phyloP scores from a whole-genome alignment of 2,329 filamentous ascomycete species.

The Colletotrichum theobromicola region DNA sequence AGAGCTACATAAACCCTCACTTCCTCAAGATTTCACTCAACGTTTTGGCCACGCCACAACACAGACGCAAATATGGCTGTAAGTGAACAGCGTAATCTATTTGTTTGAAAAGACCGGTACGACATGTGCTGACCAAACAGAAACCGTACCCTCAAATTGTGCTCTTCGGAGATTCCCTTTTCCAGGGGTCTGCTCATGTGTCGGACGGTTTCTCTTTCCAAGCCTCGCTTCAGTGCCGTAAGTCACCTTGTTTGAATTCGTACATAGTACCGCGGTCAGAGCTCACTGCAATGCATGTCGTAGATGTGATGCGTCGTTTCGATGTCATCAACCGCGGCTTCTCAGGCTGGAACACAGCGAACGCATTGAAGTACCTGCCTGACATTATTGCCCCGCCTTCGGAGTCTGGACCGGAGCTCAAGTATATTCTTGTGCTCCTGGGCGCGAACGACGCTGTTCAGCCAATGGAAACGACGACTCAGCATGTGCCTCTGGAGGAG shows the following conservation, averaged over 20 bases:
- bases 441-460: constrained; percentile 90
- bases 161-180: constrained; percentile 89
- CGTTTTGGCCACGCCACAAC: neutral
- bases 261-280: constrained; percentile 40
- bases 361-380: constrained; percentile 73
- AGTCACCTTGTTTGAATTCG: constrained; percentile 43
- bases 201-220: constrained; percentile 76
- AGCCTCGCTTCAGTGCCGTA: constrained; percentile 72
- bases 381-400: constrained; percentile 73
- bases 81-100: neutral
- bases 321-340: constrained; percentile 91
- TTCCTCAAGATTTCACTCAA: neutral
- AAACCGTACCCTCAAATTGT: constrained; percentile 72
- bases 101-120: neutral
- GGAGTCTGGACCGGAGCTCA: constrained; percentile 61
- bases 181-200: constrained; percentile 69
- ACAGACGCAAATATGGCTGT: neutral
- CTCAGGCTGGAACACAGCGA: constrained; percentile 82
- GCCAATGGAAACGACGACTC: constrained; percentile 63
- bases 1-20: neutral
- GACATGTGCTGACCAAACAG: neutral
- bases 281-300: constrained; percentile 10
- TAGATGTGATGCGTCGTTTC: constrained; percentile 76
- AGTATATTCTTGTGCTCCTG: constrained; percentile 76
- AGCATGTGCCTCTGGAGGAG: constrained; percentile 78